A percentile compares a stretch with the other conserved stretches of the same genome.
These are phyloP conservation scores for Aspergillus sp. DNA, from an alignment of 2,329 filamentous ascomycete species.

Conservation along the genomic window DNA sequence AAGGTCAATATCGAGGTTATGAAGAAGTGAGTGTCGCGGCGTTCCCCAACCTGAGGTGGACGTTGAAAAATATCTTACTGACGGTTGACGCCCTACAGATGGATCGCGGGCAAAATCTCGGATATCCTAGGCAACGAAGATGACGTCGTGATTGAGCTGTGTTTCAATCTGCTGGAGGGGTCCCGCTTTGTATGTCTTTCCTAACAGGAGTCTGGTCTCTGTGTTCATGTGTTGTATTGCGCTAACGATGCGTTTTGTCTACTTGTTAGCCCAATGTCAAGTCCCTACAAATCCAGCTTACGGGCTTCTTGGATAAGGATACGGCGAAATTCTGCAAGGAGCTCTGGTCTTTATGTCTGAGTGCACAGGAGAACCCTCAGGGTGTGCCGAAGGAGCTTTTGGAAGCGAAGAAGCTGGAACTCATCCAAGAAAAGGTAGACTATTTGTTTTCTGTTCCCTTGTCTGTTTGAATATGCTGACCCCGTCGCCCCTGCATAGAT, in stretches of 20 bases:
- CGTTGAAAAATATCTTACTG: slow-evolving; percentile 6
- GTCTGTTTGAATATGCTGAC: slow-evolving; percentile 9
- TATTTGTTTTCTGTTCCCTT: no score
- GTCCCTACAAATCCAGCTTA: slow-evolving; percentile 87
- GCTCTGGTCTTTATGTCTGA: slow-evolving; percentile 86
- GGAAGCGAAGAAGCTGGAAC: slow-evolving; percentile 92
- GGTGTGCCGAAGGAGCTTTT: slow-evolving; percentile 92
- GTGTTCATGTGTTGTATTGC: background rate
- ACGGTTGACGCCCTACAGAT: slow-evolving; percentile 57
- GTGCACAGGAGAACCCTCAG: slow-evolving; percentile 82
- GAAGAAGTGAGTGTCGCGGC: slow-evolving; percentile 74
- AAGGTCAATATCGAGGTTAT: slow-evolving; percentile 98
- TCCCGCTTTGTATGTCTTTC: slow-evolving; percentile 66
- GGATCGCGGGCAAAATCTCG: slow-evolving; percentile 86
- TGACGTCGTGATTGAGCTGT: slow-evolving; percentile 90
- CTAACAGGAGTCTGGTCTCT: background rate
- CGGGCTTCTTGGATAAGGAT: slow-evolving; percentile 92
- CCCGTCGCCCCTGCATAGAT: slow-evolving; percentile 51
- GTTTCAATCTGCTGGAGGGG: slow-evolving; percentile 69
- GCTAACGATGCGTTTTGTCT: slow-evolving; percentile 21
- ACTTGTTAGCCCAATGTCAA: slow-evolving; percentile 83
- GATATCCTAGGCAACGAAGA: slow-evolving; percentile 90
- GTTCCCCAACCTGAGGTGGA: background rate
- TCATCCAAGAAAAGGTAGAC: slow-evolving; percentile 87
- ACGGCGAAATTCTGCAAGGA: slow-evolving; percentile 88